These are phyloP conservation scores for Dictyostelium brefeldianum DNA, from an alignment of 78 protist species.

Conservation along the genomic window DNA sequence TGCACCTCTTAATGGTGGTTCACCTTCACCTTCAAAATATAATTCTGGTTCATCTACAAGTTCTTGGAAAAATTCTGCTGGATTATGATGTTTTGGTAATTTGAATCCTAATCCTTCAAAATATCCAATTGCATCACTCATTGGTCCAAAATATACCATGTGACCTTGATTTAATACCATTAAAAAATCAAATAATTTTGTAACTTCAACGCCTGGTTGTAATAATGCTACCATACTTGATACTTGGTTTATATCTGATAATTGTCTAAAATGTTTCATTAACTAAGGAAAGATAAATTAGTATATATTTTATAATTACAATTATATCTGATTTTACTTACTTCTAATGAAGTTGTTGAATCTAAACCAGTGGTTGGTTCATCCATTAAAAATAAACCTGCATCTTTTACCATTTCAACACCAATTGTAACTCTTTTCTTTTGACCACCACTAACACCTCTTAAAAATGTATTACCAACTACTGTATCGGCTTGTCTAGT, in stretches of 20 bases:
- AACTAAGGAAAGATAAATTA: no score
- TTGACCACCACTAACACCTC: conserved; percentile 88
- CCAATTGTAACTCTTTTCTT: conserved; percentile 85
- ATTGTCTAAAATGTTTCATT: conserved; percentile 34
- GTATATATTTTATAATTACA: no score
- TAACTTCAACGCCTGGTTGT: conserved; percentile 77
- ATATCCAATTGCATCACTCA: conserved; percentile 39
- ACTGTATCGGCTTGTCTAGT: conserved; percentile 57
- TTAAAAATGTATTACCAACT: conserved; percentile 75
- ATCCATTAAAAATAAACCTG: conserved; percentile 61
- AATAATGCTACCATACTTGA: conserved; percentile 62
- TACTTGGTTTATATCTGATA: conserved; percentile 19
- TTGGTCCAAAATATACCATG: conserved; percentile 78
- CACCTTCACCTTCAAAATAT: conserved; percentile 45
- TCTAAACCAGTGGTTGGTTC: conserved; percentile 87
- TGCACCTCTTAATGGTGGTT: conserved; percentile 59
- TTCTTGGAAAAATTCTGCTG: conserved; percentile 81
- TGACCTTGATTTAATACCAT: conserved; percentile 61
- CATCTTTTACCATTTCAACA: conserved; percentile 74
- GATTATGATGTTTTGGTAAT: conserved; percentile 75
- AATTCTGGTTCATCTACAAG: conserved; percentile 74
- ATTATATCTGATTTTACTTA: conserved; percentile 1
- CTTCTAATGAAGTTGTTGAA: conserved; percentile 47
- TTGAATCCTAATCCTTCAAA: conserved; percentile 70
- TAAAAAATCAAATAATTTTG: conserved; percentile 69